Conservation (phyloP, 257 asterid species). For the Knoxia roxburghii region DNA sequence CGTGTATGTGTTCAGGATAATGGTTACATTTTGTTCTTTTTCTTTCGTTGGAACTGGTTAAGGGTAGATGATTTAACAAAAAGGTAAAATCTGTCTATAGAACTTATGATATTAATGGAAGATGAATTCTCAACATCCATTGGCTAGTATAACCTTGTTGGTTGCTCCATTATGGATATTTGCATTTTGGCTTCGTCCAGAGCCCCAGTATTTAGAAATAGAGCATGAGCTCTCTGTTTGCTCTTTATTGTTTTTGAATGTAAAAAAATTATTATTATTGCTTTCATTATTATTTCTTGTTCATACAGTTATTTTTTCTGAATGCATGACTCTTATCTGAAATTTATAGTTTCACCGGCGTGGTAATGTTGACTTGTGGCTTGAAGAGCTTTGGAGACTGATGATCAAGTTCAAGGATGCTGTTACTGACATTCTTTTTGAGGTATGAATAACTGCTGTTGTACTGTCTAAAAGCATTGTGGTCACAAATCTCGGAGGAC, state of each 20-base stretch:
- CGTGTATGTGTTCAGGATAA: not conserved
- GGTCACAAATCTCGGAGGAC: not conserved
- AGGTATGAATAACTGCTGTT: conserved; percentile 47
- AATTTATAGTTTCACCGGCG: conserved; percentile 67
- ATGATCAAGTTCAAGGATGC: conserved; percentile 72
- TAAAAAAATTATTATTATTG: conserved; percentile 7
- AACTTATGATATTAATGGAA: not conserved
- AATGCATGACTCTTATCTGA: conserved; percentile 23
- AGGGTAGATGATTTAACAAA: not conserved
- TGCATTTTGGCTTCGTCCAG: not conserved
- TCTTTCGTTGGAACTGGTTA: not conserved
- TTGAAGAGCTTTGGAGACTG: conserved; percentile 85
- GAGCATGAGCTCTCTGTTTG: no score
- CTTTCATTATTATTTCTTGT: not conserved
- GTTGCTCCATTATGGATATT: not conserved
- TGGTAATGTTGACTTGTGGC: conserved; percentile 91
- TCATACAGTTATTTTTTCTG: no score
- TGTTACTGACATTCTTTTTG: conserved; percentile 49
- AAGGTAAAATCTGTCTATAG: not conserved
- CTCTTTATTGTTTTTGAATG: not conserved
- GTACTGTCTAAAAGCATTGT: conserved; percentile 3
- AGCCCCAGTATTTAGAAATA: no score
- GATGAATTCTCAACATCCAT: not conserved
- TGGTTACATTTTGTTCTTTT: not conserved
- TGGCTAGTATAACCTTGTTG: not conserved